Evolutionary conservation across 129 eudicot species (phyloP), one percentile per base, ranked within the genome.

Genomic region (Pulicaria dysenterica): DNA sequence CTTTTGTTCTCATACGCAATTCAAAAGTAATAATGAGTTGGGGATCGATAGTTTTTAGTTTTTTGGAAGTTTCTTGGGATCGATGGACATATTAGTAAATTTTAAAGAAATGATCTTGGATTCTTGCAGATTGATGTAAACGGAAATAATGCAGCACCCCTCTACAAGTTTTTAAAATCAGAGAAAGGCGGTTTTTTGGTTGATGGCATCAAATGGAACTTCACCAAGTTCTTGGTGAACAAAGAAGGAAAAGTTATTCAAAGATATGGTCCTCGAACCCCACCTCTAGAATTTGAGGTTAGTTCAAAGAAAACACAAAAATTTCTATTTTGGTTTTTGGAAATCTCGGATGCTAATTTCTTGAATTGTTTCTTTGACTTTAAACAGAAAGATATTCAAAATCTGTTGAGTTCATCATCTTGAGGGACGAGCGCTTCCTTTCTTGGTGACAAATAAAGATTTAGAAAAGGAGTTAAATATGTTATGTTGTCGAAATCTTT

Each of bases 121-220:
- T 74, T 42, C 36, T 34, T 72, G 40, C 73, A 92, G 98, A 67
- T 92, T 77, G 91, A 89, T 19, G 98, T 92, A 42, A 92, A 92
- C 15, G 98, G 98, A 8, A 80, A 92, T 77, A 89, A 92, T 80
- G 83, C 96, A 46, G 91, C 86, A 14, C 98, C 98, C 8, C 88
- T 92, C 15, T 92, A 84, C 85, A 87, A 89, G 84, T 87, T 81
- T 77, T 77, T 92, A 63, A 89, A 89, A 75, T 77, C 94, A 13
- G 84, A 87, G 53, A 89, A 89, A 77, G 89, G 90, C 19, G 98
- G 96, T 49, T 70, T 92, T 47, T 50, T 92, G 49, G 67, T 80
- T 46, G 82, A 89, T 75, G 96, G 89, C 47, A 89, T 92, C 69
- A 92, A 92, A 83, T 92, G 98, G 98, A 92, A 92, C 84, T 92